Evolutionary conservation across 2,329 filamentous ascomycete genomes (phyloP), one percentile per base, ranked within the genome.

Genomic region (Hypoxylon sp.): DNA sequence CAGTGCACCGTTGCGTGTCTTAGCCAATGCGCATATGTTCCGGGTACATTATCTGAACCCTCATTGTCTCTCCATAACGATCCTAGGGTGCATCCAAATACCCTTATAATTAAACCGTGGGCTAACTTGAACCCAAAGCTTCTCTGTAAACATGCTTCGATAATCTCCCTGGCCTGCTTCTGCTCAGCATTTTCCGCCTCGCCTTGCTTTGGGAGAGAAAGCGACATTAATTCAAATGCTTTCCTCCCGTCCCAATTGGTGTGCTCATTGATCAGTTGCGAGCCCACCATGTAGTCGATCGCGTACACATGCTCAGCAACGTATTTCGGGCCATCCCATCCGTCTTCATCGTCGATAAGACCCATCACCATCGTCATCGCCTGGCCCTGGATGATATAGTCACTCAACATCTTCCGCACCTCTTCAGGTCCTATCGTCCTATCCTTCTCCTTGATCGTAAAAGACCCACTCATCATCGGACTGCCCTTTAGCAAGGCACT

Each of bases 361-460:
- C 83, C 82, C 82, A 87, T 83, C 0, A 84, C 86, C 76, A 85
- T 77, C 5, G 80, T 81, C 68, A 87, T 81, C 2, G 80, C 84
- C 66, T 88, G 86, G 2, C 85, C 86, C 67, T 89, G 86, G 44
- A 85, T 83, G 61, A 88, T 87, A 68, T 89, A 89, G 71, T 89
- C 86, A 2, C 83, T 84, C 72, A 88, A 79, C 68, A 84, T 78
- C 59, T 74, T 79, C 39, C 80, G 79, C 11, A 78, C 73, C 33
- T 82, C 82, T 5, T 84, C 81, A 3, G 80, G n/a, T n/a, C 55
- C 58, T 17, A 70, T 59, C 64, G 83, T 79, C 56, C 74, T 78
- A 39, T 80, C 80, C 10, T 78, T 73, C 19, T 82, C 82, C 6
- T 83, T 79, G 4, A 68, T 66, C 5, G 80, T 3, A 74, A 77